phyloP scores from a whole-genome alignment of 1,139 yeast genomes.

The Blastobotrys apis region DNA sequence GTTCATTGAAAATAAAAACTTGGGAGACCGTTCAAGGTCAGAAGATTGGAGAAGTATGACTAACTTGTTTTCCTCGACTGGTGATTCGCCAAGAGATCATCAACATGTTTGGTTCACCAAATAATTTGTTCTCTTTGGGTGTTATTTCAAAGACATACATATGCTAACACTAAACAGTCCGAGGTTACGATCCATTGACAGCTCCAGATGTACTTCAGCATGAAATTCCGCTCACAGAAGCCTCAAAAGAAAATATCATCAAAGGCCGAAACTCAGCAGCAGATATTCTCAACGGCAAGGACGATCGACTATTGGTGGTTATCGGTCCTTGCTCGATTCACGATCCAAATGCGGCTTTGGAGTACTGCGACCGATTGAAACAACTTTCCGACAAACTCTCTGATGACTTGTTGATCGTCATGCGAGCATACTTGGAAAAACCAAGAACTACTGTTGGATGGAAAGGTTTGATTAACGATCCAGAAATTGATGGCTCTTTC shows the following conservation, averaged over 20 bases:
- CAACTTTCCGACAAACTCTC: slow-evolving; percentile 58
- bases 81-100: not conserved
- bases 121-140: too few relatives aligned
- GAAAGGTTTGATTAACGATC: slow-evolving; percentile 97
- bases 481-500: slow-evolving; percentile 91
- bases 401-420: slow-evolving; percentile 75
- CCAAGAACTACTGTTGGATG: slow-evolving; percentile 99
- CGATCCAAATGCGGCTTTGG: slow-evolving; percentile 89
- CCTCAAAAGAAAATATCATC: slow-evolving; percentile 57
- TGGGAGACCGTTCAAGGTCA: slow-evolving; percentile 50
- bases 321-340: slow-evolving; percentile 98
- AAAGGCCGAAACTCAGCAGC: slow-evolving; percentile 75
- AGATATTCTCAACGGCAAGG: slow-evolving; percentile 65
- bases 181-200: slow-evolving; percentile 91
- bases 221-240: slow-evolving; percentile 68
- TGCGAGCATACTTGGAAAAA: slow-evolving; percentile 97
- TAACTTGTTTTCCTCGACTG: not conserved
- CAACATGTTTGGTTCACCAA: too few relatives aligned
- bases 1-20: slow-evolving; percentile 78
- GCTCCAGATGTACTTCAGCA: slow-evolving; percentile 94
- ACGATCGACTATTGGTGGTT: slow-evolving; percentile 77
- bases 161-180: slow-evolving; percentile 43
- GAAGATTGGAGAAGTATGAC: slow-evolving; percentile 73
- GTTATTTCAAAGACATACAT: too few relatives aligned
- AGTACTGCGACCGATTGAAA: slow-evolving; percentile 68